Base-by-base conservation (phyloP, 805 yeast genomes). In the Yarrowia sp. region DNA sequence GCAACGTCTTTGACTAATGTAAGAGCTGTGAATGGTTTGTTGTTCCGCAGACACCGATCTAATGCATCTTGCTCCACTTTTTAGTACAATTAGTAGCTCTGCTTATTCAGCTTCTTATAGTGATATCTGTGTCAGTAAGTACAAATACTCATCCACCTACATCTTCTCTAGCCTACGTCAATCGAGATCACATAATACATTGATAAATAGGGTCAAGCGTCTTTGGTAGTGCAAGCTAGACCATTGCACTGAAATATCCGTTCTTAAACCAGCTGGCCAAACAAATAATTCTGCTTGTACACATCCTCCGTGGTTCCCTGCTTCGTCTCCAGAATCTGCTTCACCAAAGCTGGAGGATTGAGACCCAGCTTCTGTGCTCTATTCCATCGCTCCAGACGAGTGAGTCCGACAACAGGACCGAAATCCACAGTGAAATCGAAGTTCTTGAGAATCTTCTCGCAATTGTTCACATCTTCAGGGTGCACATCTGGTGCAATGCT, bases 341-440 rank as follows among this genome's bases (percentile, higher is more conserved):
- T 65, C 3, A 76, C 70, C 2, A 68, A 64, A 3, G 19, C 38
- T 6, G 80, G 80, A 2, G 80, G 80, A 8, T 68, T 62, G 31
- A 71, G 66, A 3, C 77, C 76, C 53, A 76, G 65, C 39, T 64
- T 65, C 7, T 67, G 62, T 1, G 80, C 79, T 24, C 80, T 65
- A 5, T 71, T 46, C 77, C 78, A 76, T 19, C 80, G 67, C 35
- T 73, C 69, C 18, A 76, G 62, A 25, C 80, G 63, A 1, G 75
- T 67, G 42, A 76, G 60, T 0, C 80, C 80, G 7, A 68, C 70
- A n/a, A 71, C 66, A 2, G 80, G 80, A 1, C 80, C 80, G 61
- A 69, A 76, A 18, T 64, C 65, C 1, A 69, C 41, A 3, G 67
- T 65, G 58, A 74, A 53, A 46, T 76, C 80, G 62, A 76, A 76